phyloP scores from a whole-genome alignment of 441 rosid species.

The Theobroma grandiflorum region DNA sequence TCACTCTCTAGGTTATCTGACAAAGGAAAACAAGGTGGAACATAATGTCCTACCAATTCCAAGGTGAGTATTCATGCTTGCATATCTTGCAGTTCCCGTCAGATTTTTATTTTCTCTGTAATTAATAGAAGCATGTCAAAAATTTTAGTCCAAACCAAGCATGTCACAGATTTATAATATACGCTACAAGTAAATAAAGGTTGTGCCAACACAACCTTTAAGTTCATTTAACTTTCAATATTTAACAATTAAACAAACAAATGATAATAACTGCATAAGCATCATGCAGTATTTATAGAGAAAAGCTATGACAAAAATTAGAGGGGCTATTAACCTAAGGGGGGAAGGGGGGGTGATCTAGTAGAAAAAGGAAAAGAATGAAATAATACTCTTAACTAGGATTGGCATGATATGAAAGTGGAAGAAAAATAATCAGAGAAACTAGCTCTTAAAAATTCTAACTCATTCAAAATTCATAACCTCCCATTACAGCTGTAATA shows the following conservation, averaged over 20 bases:
- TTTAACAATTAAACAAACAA: conserved; percentile 3
- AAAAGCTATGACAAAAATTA: conserved; percentile 1
- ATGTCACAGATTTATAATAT: conserved; percentile 1
- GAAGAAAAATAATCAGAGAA: not conserved
- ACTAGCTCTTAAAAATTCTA: not conserved
- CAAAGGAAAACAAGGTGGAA: conserved; percentile 9
- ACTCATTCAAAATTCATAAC: not conserved
- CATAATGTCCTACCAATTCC: conserved; percentile 75
- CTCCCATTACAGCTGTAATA: not conserved
- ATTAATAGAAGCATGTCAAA: conserved; percentile 12
- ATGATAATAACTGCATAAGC: conserved; percentile 8
- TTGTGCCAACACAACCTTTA: not conserved
- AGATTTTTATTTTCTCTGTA: conserved; percentile 96
- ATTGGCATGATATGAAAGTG: not conserved
- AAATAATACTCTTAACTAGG: not conserved
- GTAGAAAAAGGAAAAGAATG: no score
- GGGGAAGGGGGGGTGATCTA: no score
- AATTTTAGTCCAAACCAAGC: not conserved
- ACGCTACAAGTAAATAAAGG: conserved; percentile 17
- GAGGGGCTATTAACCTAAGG: not conserved
- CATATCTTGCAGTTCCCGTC: conserved; percentile 99
- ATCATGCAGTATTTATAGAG: not conserved
- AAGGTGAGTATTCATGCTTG: conserved; percentile 98
- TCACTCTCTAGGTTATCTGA: conserved; percentile 25
- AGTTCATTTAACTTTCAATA: not conserved